phyloP scores from a whole-genome alignment of 2,329 filamentous ascomycete species.

The Cadophora gregata region DNA sequence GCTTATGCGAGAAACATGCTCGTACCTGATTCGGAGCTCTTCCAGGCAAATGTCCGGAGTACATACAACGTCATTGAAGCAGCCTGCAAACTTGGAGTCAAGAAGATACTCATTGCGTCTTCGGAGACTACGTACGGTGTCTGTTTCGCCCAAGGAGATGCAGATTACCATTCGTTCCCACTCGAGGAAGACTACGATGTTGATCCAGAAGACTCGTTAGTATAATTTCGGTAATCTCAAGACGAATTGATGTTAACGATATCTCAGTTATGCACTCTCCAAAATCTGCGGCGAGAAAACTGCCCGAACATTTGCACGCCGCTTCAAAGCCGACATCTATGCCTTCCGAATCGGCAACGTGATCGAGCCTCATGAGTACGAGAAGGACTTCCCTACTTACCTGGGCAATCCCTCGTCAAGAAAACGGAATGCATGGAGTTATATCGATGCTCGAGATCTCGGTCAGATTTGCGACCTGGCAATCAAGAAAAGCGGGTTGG shows the following conservation, averaged over 20 bases:
- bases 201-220: constrained; percentile 51
- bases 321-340: constrained; percentile 65
- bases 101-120: constrained; percentile 66
- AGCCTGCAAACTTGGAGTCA: constrained; percentile 64
- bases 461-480: constrained; percentile 65
- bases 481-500: constrained; percentile 59
- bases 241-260: background rate
- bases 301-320: constrained; percentile 59
- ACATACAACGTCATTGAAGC: constrained; percentile 70
- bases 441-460: constrained; percentile 66
- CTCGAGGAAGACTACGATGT: constrained; percentile 64
- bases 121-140: constrained; percentile 67
- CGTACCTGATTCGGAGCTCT: constrained; percentile 65
- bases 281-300: constrained; percentile 65
- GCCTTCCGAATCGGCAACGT: constrained; percentile 65
- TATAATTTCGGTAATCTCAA: background rate
- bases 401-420: constrained; percentile 56
- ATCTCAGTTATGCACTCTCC: constrained; percentile 57
- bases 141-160: constrained; percentile 63
- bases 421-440: constrained; percentile 66
- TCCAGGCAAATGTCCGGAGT: constrained; percentile 58
- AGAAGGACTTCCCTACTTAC: constrained; percentile 56
- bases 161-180: constrained; percentile 62
- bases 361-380: constrained; percentile 66
- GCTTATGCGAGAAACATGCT: constrained; percentile 65